phyloP scores from a whole-genome alignment of 164 flowering plant genomes.

The Vitis rupestris region DNA sequence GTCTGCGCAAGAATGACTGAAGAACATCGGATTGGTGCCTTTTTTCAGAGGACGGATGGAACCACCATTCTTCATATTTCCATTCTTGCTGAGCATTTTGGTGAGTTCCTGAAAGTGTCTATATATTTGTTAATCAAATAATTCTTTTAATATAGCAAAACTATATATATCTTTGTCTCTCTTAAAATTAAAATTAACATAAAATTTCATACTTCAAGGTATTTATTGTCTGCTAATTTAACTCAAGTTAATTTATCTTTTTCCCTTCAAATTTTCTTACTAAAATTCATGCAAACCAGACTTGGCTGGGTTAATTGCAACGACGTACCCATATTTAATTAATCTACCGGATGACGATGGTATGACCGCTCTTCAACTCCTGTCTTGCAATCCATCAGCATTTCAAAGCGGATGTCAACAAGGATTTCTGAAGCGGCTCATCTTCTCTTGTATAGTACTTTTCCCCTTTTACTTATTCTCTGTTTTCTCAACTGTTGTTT shows the following conservation, averaged over 20 bases:
- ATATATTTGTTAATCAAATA: too few relatives aligned
- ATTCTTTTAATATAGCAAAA: too few relatives aligned
- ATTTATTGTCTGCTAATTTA: too few relatives aligned
- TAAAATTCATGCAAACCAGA: too few relatives aligned
- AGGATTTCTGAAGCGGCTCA: neutral
- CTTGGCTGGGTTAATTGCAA: neutral
- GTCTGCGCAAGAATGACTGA: neutral
- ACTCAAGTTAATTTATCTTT: too few relatives aligned
- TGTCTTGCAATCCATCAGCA: constrained; percentile 3
- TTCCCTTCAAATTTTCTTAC: too few relatives aligned
- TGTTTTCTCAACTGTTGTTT: too few relatives aligned
- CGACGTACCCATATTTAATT: neutral
- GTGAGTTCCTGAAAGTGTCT: neutral
- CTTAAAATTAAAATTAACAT: neutral
- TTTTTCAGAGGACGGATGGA: constrained; percentile 2
- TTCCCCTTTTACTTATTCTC: too few relatives aligned
- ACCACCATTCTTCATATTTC: constrained; percentile 7
- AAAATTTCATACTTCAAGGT: too few relatives aligned
- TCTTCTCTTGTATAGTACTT: too few relatives aligned
- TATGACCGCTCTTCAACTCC: constrained; percentile 13
- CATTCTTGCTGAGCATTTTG: constrained; percentile 1
- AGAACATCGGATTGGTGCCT: neutral
- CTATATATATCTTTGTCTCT: too few relatives aligned
- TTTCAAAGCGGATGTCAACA: neutral
- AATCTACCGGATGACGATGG: neutral